phyloP scores from a whole-genome alignment of 2,329 filamentous ascomycete genomes.

The Lachnellula suecica region DNA sequence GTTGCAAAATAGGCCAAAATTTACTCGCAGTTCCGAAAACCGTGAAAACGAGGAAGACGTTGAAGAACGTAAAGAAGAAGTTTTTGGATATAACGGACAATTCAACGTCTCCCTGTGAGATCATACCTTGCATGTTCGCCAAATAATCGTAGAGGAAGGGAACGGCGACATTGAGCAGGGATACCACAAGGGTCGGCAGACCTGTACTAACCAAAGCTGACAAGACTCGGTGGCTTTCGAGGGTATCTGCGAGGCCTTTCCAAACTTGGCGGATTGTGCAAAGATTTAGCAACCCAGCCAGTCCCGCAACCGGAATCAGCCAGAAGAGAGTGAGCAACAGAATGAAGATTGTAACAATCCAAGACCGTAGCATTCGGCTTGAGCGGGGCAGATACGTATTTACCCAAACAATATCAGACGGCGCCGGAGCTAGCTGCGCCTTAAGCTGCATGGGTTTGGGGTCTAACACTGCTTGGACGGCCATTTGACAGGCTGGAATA shows the following conservation, averaged over 20 bases:
- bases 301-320: slow-evolving; percentile 76
- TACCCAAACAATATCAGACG: slow-evolving; percentile 89
- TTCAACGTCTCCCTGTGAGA: slow-evolving; percentile 91
- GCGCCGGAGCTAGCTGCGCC: slow-evolving; percentile 82
- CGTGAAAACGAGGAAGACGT: slow-evolving; percentile 94
- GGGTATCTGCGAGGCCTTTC: slow-evolving; percentile 65
- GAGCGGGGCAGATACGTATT: slow-evolving; percentile 84
- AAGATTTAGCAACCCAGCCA: slow-evolving; percentile 78
- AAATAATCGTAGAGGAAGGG: slow-evolving; percentile 95
- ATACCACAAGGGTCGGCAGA: slow-evolving; percentile 80
- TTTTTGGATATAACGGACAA: slow-evolving; percentile 96
- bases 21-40: slow-evolving; percentile 78
- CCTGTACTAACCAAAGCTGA: slow-evolving; percentile 82
- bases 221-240: slow-evolving; percentile 68
- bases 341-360: slow-evolving; percentile 82
- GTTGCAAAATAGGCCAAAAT: slow-evolving; percentile 69
- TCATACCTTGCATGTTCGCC: slow-evolving; percentile 88
- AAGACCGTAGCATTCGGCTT: slow-evolving; percentile 73
- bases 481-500: slow-evolving; percentile 90
- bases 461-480: slow-evolving; percentile 90
- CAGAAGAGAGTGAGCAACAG: slow-evolving; percentile 82
- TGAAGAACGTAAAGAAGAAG: slow-evolving; percentile 99
- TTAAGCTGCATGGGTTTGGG: slow-evolving; percentile 83
- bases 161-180: slow-evolving; percentile 83
- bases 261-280: slow-evolving; percentile 75